phyloP scores from a whole-genome alignment of 176 grass and related monocot species.

The Eleusine indica region DNA sequence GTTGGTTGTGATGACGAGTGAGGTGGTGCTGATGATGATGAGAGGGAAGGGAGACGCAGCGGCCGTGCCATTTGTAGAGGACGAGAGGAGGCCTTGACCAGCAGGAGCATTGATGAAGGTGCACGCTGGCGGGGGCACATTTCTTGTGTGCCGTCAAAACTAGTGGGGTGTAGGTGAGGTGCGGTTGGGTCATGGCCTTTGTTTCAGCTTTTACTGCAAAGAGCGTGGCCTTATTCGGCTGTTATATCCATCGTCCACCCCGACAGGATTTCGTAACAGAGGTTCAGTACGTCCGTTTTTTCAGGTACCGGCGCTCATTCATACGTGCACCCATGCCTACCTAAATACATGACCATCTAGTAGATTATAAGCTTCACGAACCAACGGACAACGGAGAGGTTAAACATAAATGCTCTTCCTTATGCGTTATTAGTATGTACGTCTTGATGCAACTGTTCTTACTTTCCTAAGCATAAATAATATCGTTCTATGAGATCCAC shows the following conservation, averaged over 20 bases:
- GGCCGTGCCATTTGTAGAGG: slow-evolving; percentile 48
- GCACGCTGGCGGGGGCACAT: slow-evolving; percentile 18
- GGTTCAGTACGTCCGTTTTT: neutral
- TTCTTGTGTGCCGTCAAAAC: slow-evolving; percentile 47
- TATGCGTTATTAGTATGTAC: no score
- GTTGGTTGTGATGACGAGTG: no score
- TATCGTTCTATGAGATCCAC: no score
- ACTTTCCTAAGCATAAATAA: no score
- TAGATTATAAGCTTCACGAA: no score
- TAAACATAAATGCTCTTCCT: no score
- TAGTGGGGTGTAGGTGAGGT: slow-evolving; percentile 50
- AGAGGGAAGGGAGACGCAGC: neutral
- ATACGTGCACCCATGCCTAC: neutral
- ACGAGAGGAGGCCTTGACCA: slow-evolving; percentile 3
- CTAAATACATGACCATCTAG: neutral
- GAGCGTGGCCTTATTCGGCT: neutral
- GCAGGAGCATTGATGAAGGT: neutral
- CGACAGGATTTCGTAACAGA: neutral
- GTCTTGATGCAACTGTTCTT: no score
- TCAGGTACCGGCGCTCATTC: neutral
- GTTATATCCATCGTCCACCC: neutral
- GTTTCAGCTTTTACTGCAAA: slow-evolving; percentile 21
- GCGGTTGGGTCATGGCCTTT: slow-evolving; percentile 55
- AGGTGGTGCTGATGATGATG: neutral
- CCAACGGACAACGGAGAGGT: no score